A percentile compares a stretch with the other conserved stretches of the same genome.
Evolutionary conservation across 441 rosid species (phyloP).

Genomic region (Viola pubescens): DNA sequence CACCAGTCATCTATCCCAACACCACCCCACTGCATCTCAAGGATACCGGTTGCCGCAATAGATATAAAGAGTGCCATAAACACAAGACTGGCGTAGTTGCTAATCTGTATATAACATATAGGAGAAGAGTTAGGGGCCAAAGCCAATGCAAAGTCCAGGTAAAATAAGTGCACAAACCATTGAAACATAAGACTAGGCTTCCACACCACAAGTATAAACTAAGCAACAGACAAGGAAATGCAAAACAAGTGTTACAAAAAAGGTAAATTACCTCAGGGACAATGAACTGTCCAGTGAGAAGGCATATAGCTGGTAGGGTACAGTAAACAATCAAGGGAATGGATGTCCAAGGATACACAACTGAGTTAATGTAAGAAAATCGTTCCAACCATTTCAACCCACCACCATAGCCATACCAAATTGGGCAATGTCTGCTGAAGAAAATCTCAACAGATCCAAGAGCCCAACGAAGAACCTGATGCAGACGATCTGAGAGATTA

Average conservation of each 20-base stretch:
- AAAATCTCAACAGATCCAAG: conserved; percentile 95
- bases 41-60: conserved; percentile 73
- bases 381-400: conserved; percentile 85
- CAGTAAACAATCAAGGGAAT: conserved; percentile 81
- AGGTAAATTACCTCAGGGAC: conserved; percentile 68
- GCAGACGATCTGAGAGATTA: conserved; percentile 94
- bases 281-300: conserved; percentile 89
- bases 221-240: background rate
- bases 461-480: conserved; percentile 99
- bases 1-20: conserved; percentile 96
- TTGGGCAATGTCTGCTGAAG: conserved; percentile 91
- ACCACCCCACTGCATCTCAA: conserved; percentile 97
- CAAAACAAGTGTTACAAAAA: conserved; percentile 4
- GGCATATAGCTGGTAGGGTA: conserved; percentile 86
- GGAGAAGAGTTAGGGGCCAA: conserved; percentile 14
- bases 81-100: conserved; percentile 73
- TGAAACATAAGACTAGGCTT: too few species aligned
- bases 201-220: too few species aligned
- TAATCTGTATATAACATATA: conserved; percentile 48
- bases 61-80: conserved; percentile 86
- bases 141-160: too few species aligned
- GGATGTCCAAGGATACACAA: conserved; percentile 90
- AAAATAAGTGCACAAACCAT: too few species aligned
- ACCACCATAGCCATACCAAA: conserved; percentile 95
- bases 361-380: conserved; percentile 78